phyloP scores from a whole-genome alignment of 768 basidiomycete species.

The Lactarius indigo region DNA sequence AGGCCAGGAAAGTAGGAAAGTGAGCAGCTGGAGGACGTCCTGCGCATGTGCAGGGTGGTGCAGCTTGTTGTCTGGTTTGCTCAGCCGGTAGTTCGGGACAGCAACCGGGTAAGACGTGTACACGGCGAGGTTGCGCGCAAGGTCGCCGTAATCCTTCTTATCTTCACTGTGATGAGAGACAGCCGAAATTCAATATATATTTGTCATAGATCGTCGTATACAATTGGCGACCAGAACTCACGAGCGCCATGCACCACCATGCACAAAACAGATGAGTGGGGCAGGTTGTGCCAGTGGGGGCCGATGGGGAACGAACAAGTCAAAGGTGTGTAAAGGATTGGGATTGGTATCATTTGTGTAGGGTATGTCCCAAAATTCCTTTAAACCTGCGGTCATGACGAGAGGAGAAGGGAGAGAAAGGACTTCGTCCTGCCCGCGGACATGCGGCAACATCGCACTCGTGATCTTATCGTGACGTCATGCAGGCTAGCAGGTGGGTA shows the following conservation, averaged over 20 bases:
- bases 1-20: slow-evolving; percentile 50
- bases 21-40: slow-evolving; percentile 61
- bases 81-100: slow-evolving; percentile 77
- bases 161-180: slow-evolving; percentile 52
- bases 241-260: slow-evolving; percentile 84
- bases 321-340: slow-evolving; percentile 47
- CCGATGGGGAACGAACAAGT: slow-evolving; percentile 42
- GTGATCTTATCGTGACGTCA: slow-evolving; percentile 10
- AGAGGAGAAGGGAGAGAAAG: neutral
- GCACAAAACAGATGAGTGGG: slow-evolving; percentile 67
- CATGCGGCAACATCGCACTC: neutral
- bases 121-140: slow-evolving; percentile 52
- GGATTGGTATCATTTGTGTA: slow-evolving; percentile 34
- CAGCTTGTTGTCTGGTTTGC: slow-evolving; percentile 41
- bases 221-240: slow-evolving; percentile 36
- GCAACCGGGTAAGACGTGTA: slow-evolving; percentile 56
- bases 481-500: neutral
- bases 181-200: neutral
- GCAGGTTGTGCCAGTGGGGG: slow-evolving; percentile 14
- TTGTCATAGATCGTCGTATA: slow-evolving; percentile 6
- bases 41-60: slow-evolving; percentile 68
- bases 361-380: slow-evolving; percentile 29
- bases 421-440: neutral
- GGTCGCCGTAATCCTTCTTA: slow-evolving; percentile 53
- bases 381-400: neutral